phyloP scores from a whole-genome alignment of 2,329 filamentous ascomycete genomes.

The Endocalyx cinctus region DNA sequence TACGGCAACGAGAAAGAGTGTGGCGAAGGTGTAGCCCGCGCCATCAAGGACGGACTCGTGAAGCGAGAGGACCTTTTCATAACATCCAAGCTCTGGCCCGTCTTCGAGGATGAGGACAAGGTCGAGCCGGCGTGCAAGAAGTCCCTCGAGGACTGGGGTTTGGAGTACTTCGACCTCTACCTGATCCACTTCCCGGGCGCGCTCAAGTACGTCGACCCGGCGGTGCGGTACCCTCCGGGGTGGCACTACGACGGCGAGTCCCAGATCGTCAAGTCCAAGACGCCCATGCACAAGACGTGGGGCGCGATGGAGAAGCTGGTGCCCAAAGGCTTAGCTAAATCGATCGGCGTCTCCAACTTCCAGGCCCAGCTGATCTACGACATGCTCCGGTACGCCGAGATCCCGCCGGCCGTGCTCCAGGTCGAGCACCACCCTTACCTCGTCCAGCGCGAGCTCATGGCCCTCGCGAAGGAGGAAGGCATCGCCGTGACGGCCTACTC shows the following conservation, averaged over 20 bases:
- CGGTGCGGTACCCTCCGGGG: constrained; percentile 72
- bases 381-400: constrained; percentile 70
- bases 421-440: constrained; percentile 91
- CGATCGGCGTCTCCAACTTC: constrained; percentile 83
- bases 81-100: constrained; percentile 90
- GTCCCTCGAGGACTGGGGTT: constrained; percentile 75
- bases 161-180: constrained; percentile 90
- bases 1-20: constrained; percentile 80
- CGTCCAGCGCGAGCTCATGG: constrained; percentile 66
- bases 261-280: constrained; percentile 60
- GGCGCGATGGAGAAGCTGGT: constrained; percentile 73
- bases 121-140: constrained; percentile 72
- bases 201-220: constrained; percentile 78
- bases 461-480: constrained; percentile 63
- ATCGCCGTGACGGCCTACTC: constrained; percentile 80
- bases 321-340: constrained; percentile 61
- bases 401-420: constrained; percentile 73
- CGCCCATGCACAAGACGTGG: constrained; percentile 78
- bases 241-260: constrained; percentile 64
- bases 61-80: constrained; percentile 87
- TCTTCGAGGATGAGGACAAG: constrained; percentile 76
- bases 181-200: constrained; percentile 86
- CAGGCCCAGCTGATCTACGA: constrained; percentile 73
- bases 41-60: constrained; percentile 75
- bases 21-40: constrained; percentile 71